phyloP scores from a whole-genome alignment of 2,329 filamentous ascomycete genomes.

The Aspergillus sp. region DNA sequence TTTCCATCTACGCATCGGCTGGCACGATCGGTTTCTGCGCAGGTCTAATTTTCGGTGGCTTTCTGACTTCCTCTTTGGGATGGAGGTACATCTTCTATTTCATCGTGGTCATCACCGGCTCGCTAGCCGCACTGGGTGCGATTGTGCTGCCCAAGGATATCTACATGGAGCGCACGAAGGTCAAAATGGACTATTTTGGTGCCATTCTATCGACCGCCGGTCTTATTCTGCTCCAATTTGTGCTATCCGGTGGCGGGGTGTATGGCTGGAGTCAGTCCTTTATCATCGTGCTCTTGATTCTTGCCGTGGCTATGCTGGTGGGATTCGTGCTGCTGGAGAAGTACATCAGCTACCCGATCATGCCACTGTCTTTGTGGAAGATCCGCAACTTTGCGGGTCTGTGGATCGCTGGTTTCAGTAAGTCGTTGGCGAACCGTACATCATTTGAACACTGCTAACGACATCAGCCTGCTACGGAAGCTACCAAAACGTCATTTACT shows the following conservation, averaged over 20 bases:
- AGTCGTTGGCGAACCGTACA: background rate
- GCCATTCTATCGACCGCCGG: conserved; percentile 44
- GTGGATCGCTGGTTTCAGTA: conserved; percentile 47
- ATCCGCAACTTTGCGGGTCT: conserved; percentile 47
- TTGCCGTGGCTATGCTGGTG: conserved; percentile 39
- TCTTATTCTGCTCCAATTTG: conserved; percentile 46
- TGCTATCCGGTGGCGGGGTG: conserved; percentile 46
- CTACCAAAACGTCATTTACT: conserved; percentile 46
- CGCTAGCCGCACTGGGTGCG: conserved; percentile 30
- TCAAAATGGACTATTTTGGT: conserved; percentile 43
- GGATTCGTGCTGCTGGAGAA: conserved; percentile 44
- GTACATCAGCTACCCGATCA: conserved; percentile 46
- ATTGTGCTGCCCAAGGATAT: conserved; percentile 41
- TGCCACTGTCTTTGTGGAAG: conserved; percentile 49
- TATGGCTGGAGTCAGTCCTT: conserved; percentile 49
- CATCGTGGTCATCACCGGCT: conserved; percentile 34
- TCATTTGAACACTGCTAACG: conserved; percentile 4
- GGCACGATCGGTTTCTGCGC: conserved; percentile 43
- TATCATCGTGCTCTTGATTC: conserved; percentile 43
- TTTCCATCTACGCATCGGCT: conserved; percentile 42
- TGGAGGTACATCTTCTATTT: conserved; percentile 44
- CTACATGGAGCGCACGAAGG: conserved; percentile 30
- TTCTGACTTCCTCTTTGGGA: conserved; percentile 39
- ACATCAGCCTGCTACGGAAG: conserved; percentile 40
- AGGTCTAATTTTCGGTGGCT: conserved; percentile 42